These are phyloP conservation scores for Polychytrium aggregatum DNA, from an alignment of 192 early-diverging fungal species.

Conservation along the genomic window DNA sequence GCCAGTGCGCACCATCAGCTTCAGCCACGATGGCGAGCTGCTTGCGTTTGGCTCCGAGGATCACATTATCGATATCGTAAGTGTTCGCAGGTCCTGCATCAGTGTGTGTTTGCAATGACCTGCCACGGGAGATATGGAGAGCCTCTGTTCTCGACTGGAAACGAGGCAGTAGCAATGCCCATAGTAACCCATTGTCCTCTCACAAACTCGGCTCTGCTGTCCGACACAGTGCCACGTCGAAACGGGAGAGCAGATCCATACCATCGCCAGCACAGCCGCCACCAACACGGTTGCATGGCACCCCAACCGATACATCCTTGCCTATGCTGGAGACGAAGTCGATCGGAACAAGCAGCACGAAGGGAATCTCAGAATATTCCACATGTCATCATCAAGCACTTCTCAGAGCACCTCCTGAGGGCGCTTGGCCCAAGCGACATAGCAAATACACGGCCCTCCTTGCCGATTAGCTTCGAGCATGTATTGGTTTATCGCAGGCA, in stretches of 20 bases:
- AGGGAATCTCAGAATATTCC: constrained; percentile 21
- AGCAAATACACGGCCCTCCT: too few relatives aligned
- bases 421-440: too few relatives aligned
- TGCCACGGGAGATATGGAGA: background rate
- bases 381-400: too few relatives aligned
- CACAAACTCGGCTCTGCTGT: too few relatives aligned
- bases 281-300: constrained; percentile 74
- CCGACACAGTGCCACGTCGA: constrained; percentile 52
- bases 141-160: too few relatives aligned
- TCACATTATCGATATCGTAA: constrained; percentile 63
- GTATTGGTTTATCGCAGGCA: too few relatives aligned
- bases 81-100: constrained; percentile 6
- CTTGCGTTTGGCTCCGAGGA: constrained; percentile 70
- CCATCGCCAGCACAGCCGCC: constrained; percentile 50
- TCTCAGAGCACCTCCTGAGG: too few relatives aligned
- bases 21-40: constrained; percentile 67
- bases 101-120: background rate
- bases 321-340: constrained; percentile 66
- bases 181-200: background rate
- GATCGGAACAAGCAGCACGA: constrained; percentile 6
- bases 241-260: constrained; percentile 57
- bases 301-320: constrained; percentile 60
- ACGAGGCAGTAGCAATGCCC: background rate
- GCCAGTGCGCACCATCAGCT: constrained; percentile 67
- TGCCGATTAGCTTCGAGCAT: too few relatives aligned